Conservation (phyloP, 2,329 filamentous ascomycete species). For the Ampelomyces quisqualis region DNA sequence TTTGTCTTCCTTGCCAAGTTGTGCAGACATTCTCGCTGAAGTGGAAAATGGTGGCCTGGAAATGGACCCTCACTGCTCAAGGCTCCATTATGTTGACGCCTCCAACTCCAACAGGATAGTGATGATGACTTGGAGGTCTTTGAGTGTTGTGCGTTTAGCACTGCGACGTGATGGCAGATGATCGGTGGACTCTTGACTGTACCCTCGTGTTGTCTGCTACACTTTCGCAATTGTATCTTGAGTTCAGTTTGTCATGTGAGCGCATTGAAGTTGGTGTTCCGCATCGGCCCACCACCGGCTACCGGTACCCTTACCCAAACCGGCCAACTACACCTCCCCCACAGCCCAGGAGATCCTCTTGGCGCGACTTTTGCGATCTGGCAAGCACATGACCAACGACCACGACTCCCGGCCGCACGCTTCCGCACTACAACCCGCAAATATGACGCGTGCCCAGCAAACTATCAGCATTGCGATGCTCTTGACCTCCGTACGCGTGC, state of each 20-base stretch:
- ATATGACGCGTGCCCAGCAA: constrained; percentile 92
- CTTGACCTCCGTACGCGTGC: constrained; percentile 72
- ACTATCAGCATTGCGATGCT: constrained; percentile 85
- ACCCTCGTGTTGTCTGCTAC: no score
- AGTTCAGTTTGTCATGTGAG: no score
- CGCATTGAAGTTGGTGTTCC: no score
- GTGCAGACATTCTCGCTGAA: not conserved
- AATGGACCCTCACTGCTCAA: constrained; percentile 11
- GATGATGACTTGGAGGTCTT: no score
- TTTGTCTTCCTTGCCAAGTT: constrained; percentile 2
- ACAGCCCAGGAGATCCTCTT: constrained; percentile 20
- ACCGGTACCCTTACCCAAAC: constrained; percentile 12
- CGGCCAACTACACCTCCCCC: constrained; percentile 21
- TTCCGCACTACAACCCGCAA: constrained; percentile 37
- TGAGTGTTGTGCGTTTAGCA: no score
- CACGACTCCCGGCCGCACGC: constrained; percentile 14
- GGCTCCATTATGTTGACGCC: constrained; percentile 10
- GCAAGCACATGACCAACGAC: constrained; percentile 19
- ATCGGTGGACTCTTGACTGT: no score
- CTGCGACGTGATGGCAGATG: no score
- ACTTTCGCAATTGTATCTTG: no score
- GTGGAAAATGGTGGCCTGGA: not conserved
- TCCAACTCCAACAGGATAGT: constrained; percentile 7
- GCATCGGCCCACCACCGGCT: constrained; percentile 13
- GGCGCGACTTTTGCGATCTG: constrained; percentile 32